Conservation (phyloP, 169 alveolate species). For the Plasmodium relictum region DNA sequence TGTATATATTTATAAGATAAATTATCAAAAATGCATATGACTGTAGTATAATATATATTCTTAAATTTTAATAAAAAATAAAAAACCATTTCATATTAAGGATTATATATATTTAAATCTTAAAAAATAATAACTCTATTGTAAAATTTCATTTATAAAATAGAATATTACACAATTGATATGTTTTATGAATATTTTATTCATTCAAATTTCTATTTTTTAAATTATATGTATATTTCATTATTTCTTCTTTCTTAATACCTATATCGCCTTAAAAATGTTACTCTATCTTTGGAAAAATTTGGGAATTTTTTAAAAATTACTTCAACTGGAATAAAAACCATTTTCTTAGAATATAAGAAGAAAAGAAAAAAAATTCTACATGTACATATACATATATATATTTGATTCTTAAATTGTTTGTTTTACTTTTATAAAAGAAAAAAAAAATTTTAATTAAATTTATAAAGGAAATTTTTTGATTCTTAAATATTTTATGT, state of each 20-base stretch:
- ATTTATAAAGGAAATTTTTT: too few species aligned
- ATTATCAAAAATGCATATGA: not conserved
- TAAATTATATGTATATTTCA: not conserved
- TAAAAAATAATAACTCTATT: not conserved
- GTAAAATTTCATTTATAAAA: not conserved
- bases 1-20: not conserved
- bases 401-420: not conserved
- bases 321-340: constrained; percentile 69
- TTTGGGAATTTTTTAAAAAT: constrained; percentile 66
- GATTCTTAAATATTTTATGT: too few species aligned
- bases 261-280: constrained; percentile 76
- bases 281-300: constrained; percentile 68
- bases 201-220: not conserved
- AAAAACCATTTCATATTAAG: not conserved
- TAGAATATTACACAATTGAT: not conserved
- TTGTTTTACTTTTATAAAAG: too few species aligned
- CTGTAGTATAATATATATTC: not conserved
- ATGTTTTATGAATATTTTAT: not conserved
- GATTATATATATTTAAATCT: too few species aligned
- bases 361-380: too few species aligned
- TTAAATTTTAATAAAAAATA: not conserved
- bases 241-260: constrained; percentile 10
- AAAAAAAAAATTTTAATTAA: too few species aligned
- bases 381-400: constrained; percentile 13
- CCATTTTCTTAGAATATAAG: constrained; percentile 32